Base-by-base conservation (phyloP, 306 rosid species). In the Fragaria vesca region DNA sequence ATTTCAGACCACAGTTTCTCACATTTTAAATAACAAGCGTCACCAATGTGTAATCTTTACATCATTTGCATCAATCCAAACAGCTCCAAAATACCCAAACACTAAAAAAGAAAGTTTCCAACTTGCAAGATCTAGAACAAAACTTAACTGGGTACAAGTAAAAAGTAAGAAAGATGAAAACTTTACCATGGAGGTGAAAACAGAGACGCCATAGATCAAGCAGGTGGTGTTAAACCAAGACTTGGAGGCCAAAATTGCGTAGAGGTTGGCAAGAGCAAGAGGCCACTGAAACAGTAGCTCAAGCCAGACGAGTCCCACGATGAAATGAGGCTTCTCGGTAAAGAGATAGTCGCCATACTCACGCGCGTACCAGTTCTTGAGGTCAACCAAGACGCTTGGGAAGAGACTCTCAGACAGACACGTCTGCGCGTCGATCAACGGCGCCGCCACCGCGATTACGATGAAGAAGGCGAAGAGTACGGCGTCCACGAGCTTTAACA, bases 241-340 rank as follows among this genome's bases (percentile, higher is more conserved):
- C 81, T 89, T 90, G 68, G 86, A 70, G 55, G 84, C 81, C 36
- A 88, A 48, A 18, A 89, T 79, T 11, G 78, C 97, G 74, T 89
- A 91, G 66, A 94, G 47, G 62, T 83, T 92, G 81, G 84, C 78
- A 18, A 94, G 86, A 6, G 80, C 34, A 15, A 92, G 89, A 3
- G 98, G 97, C 97, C 97, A 94, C 79, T 90, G 97, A 69, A 92
- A 87, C 67, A 92, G 80, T 8, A 92, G 85, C 87, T 92, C 93
- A 12, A 87, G 85, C 95, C 97, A 92, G 71, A 90, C 79, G 24
- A 92, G 71, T 0, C 95, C 98, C 4, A 88, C 87, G 42, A 90
- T 81, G 78, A 95, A 95, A 74, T 76, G 80, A 2, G 98, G 98
- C 77, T 86, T 83, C 51, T 95, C 89, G 20, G 68, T 34, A 43